Conservation (phyloP, 768 basidiomycete genomes). For the Gymnopilus junonius region DNA sequence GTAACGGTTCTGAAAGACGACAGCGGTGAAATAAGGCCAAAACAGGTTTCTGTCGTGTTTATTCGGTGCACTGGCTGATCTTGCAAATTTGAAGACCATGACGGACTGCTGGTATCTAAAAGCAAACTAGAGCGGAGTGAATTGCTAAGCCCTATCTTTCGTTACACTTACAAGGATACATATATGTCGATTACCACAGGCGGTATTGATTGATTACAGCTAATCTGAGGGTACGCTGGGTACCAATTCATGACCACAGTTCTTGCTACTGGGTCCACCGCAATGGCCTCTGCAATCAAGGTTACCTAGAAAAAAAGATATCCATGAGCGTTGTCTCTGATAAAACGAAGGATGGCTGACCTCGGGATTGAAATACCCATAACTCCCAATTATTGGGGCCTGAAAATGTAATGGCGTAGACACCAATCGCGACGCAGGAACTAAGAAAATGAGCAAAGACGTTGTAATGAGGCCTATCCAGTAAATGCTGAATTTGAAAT, state of each 20-base stretch:
- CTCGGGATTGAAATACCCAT: not conserved
- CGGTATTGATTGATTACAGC: not conserved
- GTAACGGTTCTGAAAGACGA: conserved; percentile 5
- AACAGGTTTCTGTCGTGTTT: not conserved
- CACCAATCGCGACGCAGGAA: not conserved
- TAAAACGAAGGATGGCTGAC: not conserved
- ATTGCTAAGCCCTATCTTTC: not conserved
- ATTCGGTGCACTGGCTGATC: not conserved
- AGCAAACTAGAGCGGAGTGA: not conserved
- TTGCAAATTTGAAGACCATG: not conserved
- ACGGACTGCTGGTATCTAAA: not conserved
- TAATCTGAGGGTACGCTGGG: not conserved
- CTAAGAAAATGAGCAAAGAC: not conserved
- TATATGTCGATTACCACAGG: not conserved
- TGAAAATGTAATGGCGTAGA: not conserved
- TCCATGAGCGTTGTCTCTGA: too few relatives aligned
- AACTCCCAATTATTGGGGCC: not conserved
- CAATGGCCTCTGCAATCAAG: not conserved
- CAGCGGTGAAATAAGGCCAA: not conserved
- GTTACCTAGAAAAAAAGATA: too few relatives aligned
- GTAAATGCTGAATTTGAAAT: not conserved
- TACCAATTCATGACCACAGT: conserved; percentile 4
- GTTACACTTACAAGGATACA: not conserved
- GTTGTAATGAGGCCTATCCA: not conserved
- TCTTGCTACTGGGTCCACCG: conserved; percentile 2